Evolutionary conservation across 78 protist genomes (phyloP).

Genomic region (slime mould (Dictyostelium discoideum)): dicty_2.7 NC_007088.5:4013001-4013500

Average conservation of each 20-base stretch:
- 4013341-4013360: not conserved
- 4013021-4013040: not conserved
- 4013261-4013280: not conserved
- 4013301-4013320: not conserved
- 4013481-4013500: not conserved
- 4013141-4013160: not conserved
- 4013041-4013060: too few species aligned
- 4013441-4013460: conserved; percentile 3
- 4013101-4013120: not conserved
- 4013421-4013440: not conserved
- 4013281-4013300: conserved; percentile 16
- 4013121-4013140: not conserved
- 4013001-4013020: not conserved
- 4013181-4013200: not conserved
- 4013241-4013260: not conserved
- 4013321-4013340: not conserved
- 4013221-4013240: not conserved
- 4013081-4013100: not conserved
- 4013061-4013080: not conserved
- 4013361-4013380: not conserved
- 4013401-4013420: not conserved
- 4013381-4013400: not conserved
- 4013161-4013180: not conserved
- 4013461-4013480: conserved; percentile 25
- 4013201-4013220: not conserved